Conservation (phyloP, 331 rosid species). For the Dryas integrifolia region DNA sequence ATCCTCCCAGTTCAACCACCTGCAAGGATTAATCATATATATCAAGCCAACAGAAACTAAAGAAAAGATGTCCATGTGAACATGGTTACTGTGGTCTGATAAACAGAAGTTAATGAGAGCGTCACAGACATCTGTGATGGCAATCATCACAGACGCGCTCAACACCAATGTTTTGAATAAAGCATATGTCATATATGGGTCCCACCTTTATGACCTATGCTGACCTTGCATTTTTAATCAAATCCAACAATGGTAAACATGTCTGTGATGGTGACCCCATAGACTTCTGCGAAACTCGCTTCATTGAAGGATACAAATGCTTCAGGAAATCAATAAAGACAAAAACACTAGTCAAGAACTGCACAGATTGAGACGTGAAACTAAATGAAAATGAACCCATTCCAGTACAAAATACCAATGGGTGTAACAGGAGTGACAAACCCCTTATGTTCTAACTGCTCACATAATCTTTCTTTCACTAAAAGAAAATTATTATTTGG, state of each 20-base stretch:
- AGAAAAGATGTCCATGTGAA: slow-evolving; percentile 18
- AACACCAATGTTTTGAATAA: slow-evolving; percentile 46
- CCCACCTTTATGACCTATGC: slow-evolving; percentile 69
- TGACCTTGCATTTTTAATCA: slow-evolving; percentile 49
- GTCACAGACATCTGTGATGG: slow-evolving; percentile 63
- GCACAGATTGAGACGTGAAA: slow-evolving; percentile 30
- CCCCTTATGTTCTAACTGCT: neutral
- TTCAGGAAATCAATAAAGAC: slow-evolving; percentile 52
- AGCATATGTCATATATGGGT: slow-evolving; percentile 40
- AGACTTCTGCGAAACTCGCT: slow-evolving; percentile 57
- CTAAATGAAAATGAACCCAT: slow-evolving; percentile 14
- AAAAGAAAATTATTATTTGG: neutral
- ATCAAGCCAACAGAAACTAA: slow-evolving; percentile 18
- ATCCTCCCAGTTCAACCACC: slow-evolving; percentile 96
- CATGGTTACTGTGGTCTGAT: slow-evolving; percentile 10
- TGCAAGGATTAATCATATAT: slow-evolving; percentile 33
- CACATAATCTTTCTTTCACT: neutral
- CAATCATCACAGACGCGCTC: slow-evolving; percentile 61
- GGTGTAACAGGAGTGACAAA: neutral
- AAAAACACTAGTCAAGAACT: slow-evolving; percentile 47
- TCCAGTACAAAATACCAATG: neutral
- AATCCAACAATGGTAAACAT: slow-evolving; percentile 51
- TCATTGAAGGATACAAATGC: slow-evolving; percentile 43
- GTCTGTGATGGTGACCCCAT: slow-evolving; percentile 69
- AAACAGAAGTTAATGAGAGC: slow-evolving; percentile 20